These are phyloP conservation scores for Macrophomina phaseolina DNA, from an alignment of 2,329 filamentous ascomycete species.

Conservation along the genomic window DNA sequence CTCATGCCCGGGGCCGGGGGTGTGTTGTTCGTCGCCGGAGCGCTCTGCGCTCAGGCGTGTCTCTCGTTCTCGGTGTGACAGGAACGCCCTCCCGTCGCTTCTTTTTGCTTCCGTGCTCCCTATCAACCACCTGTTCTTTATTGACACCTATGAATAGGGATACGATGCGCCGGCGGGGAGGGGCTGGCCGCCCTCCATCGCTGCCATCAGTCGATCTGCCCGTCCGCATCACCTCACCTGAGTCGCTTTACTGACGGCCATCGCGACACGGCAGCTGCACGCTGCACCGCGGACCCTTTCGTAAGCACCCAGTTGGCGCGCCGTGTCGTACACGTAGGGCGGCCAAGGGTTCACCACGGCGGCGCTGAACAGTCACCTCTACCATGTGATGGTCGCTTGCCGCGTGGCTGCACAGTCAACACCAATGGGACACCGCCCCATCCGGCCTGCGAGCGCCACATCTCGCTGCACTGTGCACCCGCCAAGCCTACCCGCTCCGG, in stretches of 20 bases:
- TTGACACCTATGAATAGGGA: conserved; percentile 23
- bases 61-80: conserved; percentile 9
- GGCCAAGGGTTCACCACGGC: conserved; percentile 13
- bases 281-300: conserved; percentile 9
- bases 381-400: conserved; percentile 19
- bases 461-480: not conserved
- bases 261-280: conserved; percentile 19
- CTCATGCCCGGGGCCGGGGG: conserved; percentile 1
- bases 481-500: conserved; percentile 24
- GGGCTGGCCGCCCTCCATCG: conserved; percentile 14
- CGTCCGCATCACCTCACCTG: conserved; percentile 23
- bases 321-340: conserved; percentile 17
- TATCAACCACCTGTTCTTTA: conserved; percentile 13
- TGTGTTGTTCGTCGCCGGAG: conserved; percentile 1
- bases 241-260: conserved; percentile 12
- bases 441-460: conserved; percentile 17
- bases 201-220: conserved; percentile 22
- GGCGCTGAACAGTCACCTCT: not conserved
- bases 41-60: not conserved
- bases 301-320: conserved; percentile 4
- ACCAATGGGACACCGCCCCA: conserved; percentile 19
- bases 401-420: conserved; percentile 24
- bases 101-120: conserved; percentile 17
- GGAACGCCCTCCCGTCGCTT: conserved; percentile 14
- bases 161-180: conserved; percentile 20